Base-by-base conservation (phyloP, 441 rosid species). In the Brassica balearica region DNA sequence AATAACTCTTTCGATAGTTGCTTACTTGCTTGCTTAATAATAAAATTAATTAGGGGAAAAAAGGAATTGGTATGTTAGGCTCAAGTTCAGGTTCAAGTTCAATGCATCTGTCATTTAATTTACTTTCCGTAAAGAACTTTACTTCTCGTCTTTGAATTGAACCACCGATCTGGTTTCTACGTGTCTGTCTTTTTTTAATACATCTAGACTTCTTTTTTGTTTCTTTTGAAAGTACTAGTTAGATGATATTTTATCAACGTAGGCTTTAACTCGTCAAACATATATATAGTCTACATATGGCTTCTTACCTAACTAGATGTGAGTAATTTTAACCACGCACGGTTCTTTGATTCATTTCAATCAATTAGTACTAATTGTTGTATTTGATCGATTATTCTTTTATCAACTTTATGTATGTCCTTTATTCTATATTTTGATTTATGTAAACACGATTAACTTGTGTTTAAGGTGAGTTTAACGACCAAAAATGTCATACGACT, bases 111-210 rank as follows among this genome's bases (percentile, higher is more conserved):
- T 69, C 83, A 65, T 74, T 66, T 77, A 73, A 19, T 70, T 76
- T 79, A 77, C 88, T 84, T 91, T 88, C 87, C 93, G 90, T 87
- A 84, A 83, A 82, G 79, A 86, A 86, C 81, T 82, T 46, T 75
- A 63, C 83, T 83, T 83, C 81, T 73, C 1, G 43, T 76, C 75
- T 59, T 51, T 29, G 74, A 65, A 64, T 80, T 38, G 68, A 75
- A 56, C 69, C 65, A 73, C 58, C 63, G 71, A 75, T 70, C 79
- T 65, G 67, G 56, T 80, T 81, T 74, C 70, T 81, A 72, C 82
- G 64, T 78, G 70, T 69, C 76, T 73, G 20, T 69, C 63, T 53
- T 36, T 11, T 36, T 19, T 59, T 12, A 27, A 41, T 77, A 70
- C 19, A 71, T 66, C 10, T 62, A 61, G 38, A 66, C 59, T 51